Percentiles rank a stretch among this genome's conserved stretches.
Evolutionary conservation across 345 rosid species (phyloP).

Genomic region (Rhizophora mangle): DNA sequence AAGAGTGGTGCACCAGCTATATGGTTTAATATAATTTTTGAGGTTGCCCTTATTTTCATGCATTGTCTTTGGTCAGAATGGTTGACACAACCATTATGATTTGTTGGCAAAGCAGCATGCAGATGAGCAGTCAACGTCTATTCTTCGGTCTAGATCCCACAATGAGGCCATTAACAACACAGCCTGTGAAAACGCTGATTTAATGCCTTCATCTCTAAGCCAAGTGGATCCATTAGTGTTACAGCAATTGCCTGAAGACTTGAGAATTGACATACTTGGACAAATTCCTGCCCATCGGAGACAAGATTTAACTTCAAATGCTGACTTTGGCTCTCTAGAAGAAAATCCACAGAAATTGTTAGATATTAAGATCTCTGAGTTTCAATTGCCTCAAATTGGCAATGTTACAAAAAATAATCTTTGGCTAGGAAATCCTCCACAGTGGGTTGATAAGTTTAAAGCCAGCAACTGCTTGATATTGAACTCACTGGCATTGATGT

Average conservation of each 20-base stretch:
- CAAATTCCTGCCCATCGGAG: constrained; percentile 59
- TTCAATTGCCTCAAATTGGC: constrained; percentile 24
- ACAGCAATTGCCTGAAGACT: constrained; percentile 79
- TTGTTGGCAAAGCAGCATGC: constrained; percentile 19
- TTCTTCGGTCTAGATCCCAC: constrained; percentile 19
- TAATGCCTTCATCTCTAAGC: constrained; percentile 77
- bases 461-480: constrained; percentile 46
- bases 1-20: no score
- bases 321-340: constrained; percentile 23
- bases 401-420: constrained; percentile 29
- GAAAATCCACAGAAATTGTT: constrained; percentile 32
- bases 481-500: constrained; percentile 54
- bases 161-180: constrained; percentile 19
- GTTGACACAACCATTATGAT: no score
- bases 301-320: constrained; percentile 36
- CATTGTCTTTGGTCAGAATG: no score
- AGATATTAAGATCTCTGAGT: constrained; percentile 31
- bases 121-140: constrained; percentile 10
- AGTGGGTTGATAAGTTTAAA: constrained; percentile 66
- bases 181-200: constrained; percentile 36
- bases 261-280: constrained; percentile 65
- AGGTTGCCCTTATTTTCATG: no score
- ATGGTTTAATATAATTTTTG: no score
- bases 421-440: constrained; percentile 79
- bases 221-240: constrained; percentile 77